phyloP scores from a whole-genome alignment of 1,284 basidiomycete species.

The Pseudozyma sp. region DNA sequence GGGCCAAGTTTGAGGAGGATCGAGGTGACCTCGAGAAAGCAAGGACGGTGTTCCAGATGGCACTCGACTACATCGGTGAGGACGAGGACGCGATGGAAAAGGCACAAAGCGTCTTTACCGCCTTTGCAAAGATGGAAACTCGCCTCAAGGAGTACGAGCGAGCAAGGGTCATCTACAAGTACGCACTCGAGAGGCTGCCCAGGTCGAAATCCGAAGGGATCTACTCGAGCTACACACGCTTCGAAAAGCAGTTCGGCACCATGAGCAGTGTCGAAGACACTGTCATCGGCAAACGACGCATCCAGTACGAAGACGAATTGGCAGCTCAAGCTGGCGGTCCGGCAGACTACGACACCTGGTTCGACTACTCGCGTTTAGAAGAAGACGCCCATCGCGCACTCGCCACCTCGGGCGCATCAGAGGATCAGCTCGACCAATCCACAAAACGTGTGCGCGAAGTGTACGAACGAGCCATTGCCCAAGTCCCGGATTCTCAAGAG shows the following conservation, averaged over 20 bases:
- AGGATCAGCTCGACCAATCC: constrained; percentile 36
- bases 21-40: constrained; percentile 82
- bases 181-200: constrained; percentile 89
- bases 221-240: constrained; percentile 92
- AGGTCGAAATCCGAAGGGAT: constrained; percentile 86
- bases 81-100: constrained; percentile 97
- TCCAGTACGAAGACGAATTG: constrained; percentile 80
- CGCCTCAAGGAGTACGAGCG: constrained; percentile 94
- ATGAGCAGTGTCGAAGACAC: constrained; percentile 89
- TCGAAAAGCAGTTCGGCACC: constrained; percentile 97
- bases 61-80: constrained; percentile 95
- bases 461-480: constrained; percentile 95
- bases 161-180: constrained; percentile 96
- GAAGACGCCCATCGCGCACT: constrained; percentile 82
- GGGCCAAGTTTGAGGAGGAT: constrained; percentile 96
- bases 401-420: constrained; percentile 39
- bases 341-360: constrained; percentile 96
- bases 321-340: constrained; percentile 72
- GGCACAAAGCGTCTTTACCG: constrained; percentile 93
- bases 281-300: constrained; percentile 92
- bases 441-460: constrained; percentile 82
- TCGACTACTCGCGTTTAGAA: constrained; percentile 92
- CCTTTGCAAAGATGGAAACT: constrained; percentile 98
- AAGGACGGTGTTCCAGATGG: constrained; percentile 94
- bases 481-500: constrained; percentile 87